Conservation (phyloP, 129 eudicot species). For the Arctium minus region DNA sequence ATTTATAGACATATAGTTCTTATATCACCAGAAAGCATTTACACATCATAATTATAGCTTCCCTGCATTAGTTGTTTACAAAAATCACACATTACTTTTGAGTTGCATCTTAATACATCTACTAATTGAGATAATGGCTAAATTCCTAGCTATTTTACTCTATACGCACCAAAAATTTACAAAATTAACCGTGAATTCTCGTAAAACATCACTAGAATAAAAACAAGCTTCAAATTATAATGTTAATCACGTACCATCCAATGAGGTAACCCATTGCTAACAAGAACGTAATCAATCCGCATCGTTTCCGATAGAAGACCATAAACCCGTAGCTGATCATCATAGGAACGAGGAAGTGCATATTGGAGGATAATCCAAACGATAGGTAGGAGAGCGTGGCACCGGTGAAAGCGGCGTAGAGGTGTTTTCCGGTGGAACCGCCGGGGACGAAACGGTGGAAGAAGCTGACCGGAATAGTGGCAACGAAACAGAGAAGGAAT, state of each 20-base stretch:
- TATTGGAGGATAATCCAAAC: constrained; percentile 77
- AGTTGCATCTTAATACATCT: background rate
- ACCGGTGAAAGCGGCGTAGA: constrained; percentile 71
- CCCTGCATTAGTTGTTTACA: background rate
- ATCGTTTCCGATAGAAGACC: constrained; percentile 52
- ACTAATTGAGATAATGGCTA: background rate
- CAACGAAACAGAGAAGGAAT: constrained; percentile 70
- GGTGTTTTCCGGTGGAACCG: constrained; percentile 57
- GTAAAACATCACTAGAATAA: background rate
- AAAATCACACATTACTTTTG: background rate
- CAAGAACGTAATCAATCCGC: constrained; percentile 70
- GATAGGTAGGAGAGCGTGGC: constrained; percentile 64
- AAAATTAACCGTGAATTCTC: background rate
- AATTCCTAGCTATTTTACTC: too few species aligned
- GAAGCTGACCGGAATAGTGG: constrained; percentile 76
- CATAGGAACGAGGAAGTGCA: constrained; percentile 74
- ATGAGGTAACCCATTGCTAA: constrained; percentile 82
- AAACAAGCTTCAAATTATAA: background rate
- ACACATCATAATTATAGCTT: background rate
- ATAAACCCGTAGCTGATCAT: constrained; percentile 60
- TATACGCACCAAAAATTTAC: background rate
- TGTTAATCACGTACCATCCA: constrained; percentile 54
- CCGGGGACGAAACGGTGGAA: constrained; percentile 75
- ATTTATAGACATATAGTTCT: background rate
- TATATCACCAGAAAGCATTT: background rate